Percentiles rank a stretch among this genome's conserved stretches.
Evolutionary conservation across 2,329 filamentous ascomycete species (phyloP).

Genomic region (Incumbomyces lentus): DNA sequence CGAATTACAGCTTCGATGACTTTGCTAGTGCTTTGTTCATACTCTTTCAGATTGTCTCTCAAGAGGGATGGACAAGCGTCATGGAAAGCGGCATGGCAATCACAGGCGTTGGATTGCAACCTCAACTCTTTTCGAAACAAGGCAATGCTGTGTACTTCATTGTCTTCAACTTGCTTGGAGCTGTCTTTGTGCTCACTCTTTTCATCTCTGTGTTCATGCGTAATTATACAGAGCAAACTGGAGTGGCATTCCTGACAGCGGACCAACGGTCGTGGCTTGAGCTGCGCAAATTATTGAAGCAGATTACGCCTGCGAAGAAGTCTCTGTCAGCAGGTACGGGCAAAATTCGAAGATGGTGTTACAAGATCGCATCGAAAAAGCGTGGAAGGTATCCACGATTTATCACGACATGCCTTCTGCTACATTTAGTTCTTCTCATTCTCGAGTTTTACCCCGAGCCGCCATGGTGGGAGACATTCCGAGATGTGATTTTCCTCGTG

Average conservation of each 20-base stretch:
- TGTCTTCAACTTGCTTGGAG: constrained; percentile 88
- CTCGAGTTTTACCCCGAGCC: constrained; percentile 76
- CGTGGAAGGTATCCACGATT: constrained; percentile 80
- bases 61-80: constrained; percentile 96
- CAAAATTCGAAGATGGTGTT: constrained; percentile 86
- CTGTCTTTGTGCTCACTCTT: constrained; percentile 90
- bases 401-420: constrained; percentile 66
- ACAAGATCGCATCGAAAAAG: constrained; percentile 87
- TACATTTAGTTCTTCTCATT: constrained; percentile 75
- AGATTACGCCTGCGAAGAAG: constrained; percentile 89
- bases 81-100: constrained; percentile 76
- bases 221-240: constrained; percentile 97
- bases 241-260: constrained; percentile 87
- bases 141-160: constrained; percentile 93
- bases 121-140: constrained; percentile 55
- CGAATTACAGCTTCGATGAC: constrained; percentile 85
- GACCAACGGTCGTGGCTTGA: constrained; percentile 97
- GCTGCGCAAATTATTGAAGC: constrained; percentile 76
- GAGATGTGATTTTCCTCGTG: constrained; percentile 65
- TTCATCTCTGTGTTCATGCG: constrained; percentile 99
- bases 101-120: constrained; percentile 65
- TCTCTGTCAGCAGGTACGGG: constrained; percentile 68
- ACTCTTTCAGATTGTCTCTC: constrained; percentile 95
- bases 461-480: constrained; percentile 55
- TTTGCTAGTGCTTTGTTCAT: constrained; percentile 92